These are phyloP conservation scores for Apiospora kogelbergensis DNA, from an alignment of 2,329 filamentous ascomycete genomes.

Conservation along the genomic window DNA sequence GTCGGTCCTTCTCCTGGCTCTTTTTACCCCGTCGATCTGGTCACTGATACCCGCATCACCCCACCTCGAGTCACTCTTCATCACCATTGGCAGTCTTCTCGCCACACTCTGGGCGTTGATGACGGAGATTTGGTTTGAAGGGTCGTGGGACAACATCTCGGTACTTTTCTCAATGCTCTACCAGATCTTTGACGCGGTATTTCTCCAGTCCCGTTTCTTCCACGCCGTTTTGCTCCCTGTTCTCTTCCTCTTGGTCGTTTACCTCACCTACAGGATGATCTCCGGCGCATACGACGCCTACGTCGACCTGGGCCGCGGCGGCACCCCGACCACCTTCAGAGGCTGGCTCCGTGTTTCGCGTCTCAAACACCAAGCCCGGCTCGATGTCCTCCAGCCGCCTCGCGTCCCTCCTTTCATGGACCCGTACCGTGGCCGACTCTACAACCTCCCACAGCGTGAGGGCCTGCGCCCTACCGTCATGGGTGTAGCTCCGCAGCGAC, in stretches of 20 bases:
- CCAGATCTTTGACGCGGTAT: background rate
- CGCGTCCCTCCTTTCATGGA: conserved; percentile 6
- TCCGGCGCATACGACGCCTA: background rate
- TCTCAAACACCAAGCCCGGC: conserved; percentile 2
- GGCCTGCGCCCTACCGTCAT: conserved; percentile 11
- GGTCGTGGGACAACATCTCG: too few relatives aligned
- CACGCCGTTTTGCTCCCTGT: background rate
- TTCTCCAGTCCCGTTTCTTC: background rate
- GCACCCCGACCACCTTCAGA: conserved; percentile 10
- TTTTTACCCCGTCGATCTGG: too few relatives aligned
- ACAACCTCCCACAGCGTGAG: conserved; percentile 7
- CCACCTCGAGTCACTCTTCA: too few relatives aligned
- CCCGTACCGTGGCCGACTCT: conserved; percentile 15
- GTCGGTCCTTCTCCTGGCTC: too few relatives aligned
- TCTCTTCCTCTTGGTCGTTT: background rate
- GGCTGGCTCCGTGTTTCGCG: conserved; percentile 10
- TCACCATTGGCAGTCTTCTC: too few relatives aligned
- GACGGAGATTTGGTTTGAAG: too few relatives aligned
- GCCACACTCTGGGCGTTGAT: too few relatives aligned
- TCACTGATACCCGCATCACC: too few relatives aligned
- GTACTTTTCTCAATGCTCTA: background rate
- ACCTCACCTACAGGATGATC: background rate
- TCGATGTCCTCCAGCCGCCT: conserved; percentile 11
- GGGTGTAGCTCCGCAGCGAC: conserved; percentile 16
- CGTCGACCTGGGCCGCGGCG: conserved; percentile 13